Conservation (phyloP, 2,329 filamentous ascomycete genomes). For the Cytospora leucostoma region DNA sequence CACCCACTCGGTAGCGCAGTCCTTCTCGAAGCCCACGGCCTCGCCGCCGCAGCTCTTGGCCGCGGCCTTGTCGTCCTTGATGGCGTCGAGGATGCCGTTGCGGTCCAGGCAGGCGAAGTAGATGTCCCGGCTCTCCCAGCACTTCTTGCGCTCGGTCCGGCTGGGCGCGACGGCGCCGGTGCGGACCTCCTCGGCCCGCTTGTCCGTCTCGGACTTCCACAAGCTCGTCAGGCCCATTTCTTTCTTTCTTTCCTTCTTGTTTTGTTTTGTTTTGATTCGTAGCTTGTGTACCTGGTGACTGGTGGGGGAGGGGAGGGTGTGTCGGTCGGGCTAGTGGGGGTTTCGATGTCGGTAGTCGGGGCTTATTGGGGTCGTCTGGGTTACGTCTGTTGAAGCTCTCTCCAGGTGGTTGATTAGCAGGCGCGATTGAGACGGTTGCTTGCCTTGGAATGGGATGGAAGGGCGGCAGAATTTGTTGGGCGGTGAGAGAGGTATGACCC, state of each 20-base stretch:
- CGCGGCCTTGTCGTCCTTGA: constrained; percentile 45
- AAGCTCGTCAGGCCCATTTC: constrained; percentile 54
- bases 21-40: constrained; percentile 68
- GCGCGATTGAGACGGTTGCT: not conserved
- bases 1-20: constrained; percentile 91
- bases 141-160: constrained; percentile 75
- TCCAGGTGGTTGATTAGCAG: constrained; percentile 10
- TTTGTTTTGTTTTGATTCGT: constrained; percentile 13
- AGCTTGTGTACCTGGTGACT: too few species aligned
- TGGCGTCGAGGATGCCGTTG: constrained; percentile 73
- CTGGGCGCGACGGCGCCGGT: constrained; percentile 73
- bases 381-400: not conserved
- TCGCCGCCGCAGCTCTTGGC: constrained; percentile 44
- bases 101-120: constrained; percentile 89
- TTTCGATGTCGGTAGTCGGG: not conserved
- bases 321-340: not conserved
- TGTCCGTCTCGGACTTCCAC: constrained; percentile 40
- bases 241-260: constrained; percentile 13
- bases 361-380: too few species aligned
- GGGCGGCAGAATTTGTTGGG: constrained; percentile 25
- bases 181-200: constrained; percentile 57
- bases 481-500: constrained; percentile 6
- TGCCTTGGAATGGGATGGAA: not conserved
- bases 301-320: not conserved
- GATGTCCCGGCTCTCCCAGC: constrained; percentile 85